Evolutionary conservation across 371 early-diverging fungal species (phyloP).

Genomic region (Smittium mucronatum): DNA sequence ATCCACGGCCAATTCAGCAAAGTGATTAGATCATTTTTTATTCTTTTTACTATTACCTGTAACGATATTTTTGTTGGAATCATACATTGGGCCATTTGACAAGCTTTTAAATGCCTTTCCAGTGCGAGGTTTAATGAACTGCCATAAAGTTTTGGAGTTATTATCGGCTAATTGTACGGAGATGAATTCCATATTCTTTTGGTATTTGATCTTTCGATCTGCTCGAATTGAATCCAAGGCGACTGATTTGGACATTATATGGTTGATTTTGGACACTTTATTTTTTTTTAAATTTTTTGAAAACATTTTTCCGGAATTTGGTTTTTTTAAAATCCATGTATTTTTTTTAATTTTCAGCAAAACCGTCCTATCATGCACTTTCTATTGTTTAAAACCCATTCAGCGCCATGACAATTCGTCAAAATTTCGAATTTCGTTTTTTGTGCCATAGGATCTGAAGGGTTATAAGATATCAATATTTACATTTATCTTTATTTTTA

Average conservation of each 20-base stretch:
- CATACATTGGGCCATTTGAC: not conserved
- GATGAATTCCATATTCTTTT: not conserved
- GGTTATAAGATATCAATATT: too few relatives aligned
- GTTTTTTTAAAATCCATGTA: too few relatives aligned
- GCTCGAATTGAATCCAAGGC: not conserved
- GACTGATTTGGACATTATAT: not conserved
- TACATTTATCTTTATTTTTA: too few relatives aligned
- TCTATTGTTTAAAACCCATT: too few relatives aligned
- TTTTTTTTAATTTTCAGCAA: too few relatives aligned
- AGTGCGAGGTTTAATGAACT: not conserved
- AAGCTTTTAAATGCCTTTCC: not conserved
- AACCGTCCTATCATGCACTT: too few relatives aligned
- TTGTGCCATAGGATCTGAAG: too few relatives aligned
- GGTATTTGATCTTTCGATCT: not conserved
- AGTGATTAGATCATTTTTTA: conserved; percentile 5
- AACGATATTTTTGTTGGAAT: not conserved
- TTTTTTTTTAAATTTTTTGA: not conserved
- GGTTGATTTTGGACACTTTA: not conserved
- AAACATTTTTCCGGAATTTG: not conserved
- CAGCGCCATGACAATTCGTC: too few relatives aligned
- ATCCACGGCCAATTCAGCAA: conserved; percentile 6
- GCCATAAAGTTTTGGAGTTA: not conserved
- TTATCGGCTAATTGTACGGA: not conserved
- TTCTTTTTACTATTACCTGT: not conserved
- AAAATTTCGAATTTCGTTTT: too few relatives aligned